These are phyloP conservation scores for Phytophthora parvispora DNA, from an alignment of 352 stramenopile genomes.

Conservation along the genomic window DNA sequence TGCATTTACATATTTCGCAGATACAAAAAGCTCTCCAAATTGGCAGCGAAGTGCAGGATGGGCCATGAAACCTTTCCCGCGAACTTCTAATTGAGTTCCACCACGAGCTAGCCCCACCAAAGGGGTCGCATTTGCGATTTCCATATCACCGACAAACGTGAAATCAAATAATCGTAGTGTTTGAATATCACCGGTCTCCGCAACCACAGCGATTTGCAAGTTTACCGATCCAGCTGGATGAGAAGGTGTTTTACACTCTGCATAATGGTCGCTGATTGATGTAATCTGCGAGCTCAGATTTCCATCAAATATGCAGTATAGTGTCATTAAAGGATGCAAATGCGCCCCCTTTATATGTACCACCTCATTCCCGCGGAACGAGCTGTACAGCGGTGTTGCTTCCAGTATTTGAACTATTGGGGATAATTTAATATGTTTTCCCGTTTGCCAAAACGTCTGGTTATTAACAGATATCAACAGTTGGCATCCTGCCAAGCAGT, in stretches of 20 bases:
- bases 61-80: slow-evolving; percentile 47
- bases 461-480: slow-evolving; percentile 58
- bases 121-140: slow-evolving; percentile 30
- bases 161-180: slow-evolving; percentile 41
- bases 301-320: slow-evolving; percentile 48
- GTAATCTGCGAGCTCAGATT: not conserved
- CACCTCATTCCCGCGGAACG: slow-evolving; percentile 36
- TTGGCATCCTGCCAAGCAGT: slow-evolving; percentile 35
- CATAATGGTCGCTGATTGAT: slow-evolving; percentile 5
- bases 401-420: slow-evolving; percentile 14
- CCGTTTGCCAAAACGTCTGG: slow-evolving; percentile 37
- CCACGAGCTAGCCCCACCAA: slow-evolving; percentile 34
- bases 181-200: not conserved
- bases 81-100: slow-evolving; percentile 33
- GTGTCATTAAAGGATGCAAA: slow-evolving; percentile 11
- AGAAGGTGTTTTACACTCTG: slow-evolving; percentile 39
- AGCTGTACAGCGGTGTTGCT: slow-evolving; percentile 32
- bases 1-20: slow-evolving; percentile 36
- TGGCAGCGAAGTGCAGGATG: slow-evolving; percentile 41
- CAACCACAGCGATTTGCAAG: slow-evolving; percentile 26
- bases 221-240: slow-evolving; percentile 29
- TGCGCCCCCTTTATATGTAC: slow-evolving; percentile 35
- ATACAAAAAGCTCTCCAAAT: slow-evolving; percentile 38
- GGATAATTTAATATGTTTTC: slow-evolving; percentile 28
- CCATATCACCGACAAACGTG: slow-evolving; percentile 44